Conservation (phyloP, 768 basidiomycete species). For the Vishniacozyma victoriae region DNA sequence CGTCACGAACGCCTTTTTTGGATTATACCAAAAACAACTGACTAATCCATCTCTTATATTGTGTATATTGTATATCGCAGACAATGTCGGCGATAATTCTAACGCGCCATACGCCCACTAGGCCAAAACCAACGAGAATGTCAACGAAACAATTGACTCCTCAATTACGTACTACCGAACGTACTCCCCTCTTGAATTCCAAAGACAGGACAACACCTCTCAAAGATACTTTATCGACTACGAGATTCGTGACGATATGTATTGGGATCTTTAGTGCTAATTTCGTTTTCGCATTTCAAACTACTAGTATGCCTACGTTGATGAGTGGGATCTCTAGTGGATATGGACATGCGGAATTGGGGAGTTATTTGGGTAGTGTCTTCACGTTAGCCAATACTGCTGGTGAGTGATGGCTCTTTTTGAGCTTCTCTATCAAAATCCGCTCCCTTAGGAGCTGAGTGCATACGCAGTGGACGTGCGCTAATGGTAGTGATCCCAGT, state of each 20-base stretch:
- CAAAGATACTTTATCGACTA: slow-evolving; percentile 21
- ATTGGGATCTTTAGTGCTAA: slow-evolving; percentile 37
- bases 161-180: too few species aligned
- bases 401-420: slow-evolving; percentile 18
- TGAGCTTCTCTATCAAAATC: neutral
- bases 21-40: too few species aligned
- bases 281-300: slow-evolving; percentile 45
- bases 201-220: slow-evolving; percentile 24
- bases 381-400: slow-evolving; percentile 41
- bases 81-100: too few species aligned
- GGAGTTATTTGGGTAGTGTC: slow-evolving; percentile 38
- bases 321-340: slow-evolving; percentile 30
- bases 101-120: too few species aligned
- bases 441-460: neutral
- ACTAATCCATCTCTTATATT: too few species aligned
- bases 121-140: too few species aligned
- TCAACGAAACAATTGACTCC: too few species aligned
- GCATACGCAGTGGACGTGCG: neutral
- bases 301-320: slow-evolving; percentile 41
- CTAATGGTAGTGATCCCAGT: slow-evolving; percentile 39
- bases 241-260: slow-evolving; percentile 22
- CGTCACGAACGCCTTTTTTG: too few species aligned
- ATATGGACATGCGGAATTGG: slow-evolving; percentile 43
- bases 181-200: too few species aligned
- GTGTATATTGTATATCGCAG: too few species aligned